Evolutionary conservation across 257 asterid species (phyloP).

Genomic region (Ajuga chamaepitys): DNA sequence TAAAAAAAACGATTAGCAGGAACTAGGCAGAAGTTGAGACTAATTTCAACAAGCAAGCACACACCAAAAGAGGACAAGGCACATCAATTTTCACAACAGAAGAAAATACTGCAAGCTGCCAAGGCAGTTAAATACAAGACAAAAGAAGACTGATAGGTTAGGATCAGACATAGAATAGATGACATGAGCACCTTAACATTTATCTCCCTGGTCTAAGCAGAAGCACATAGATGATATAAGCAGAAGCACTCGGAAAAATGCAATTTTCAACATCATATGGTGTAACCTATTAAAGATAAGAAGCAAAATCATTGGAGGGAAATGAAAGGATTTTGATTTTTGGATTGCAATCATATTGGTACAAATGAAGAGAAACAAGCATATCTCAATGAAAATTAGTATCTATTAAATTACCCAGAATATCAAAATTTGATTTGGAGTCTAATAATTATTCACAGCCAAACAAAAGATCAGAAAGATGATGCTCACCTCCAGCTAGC

Average conservation of each 20-base stretch:
- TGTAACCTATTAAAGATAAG: neutral
- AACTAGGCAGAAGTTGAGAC: too few species aligned
- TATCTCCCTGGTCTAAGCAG: neutral
- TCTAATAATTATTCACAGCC: neutral
- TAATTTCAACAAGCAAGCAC: too few species aligned
- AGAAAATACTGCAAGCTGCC: neutral
- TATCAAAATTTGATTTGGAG: neutral
- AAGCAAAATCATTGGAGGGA: neutral
- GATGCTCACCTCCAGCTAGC: slow-evolving; percentile 61
- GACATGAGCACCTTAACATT: neutral
- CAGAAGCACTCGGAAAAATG: neutral
- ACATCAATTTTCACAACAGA: neutral
- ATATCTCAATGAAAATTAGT: neutral
- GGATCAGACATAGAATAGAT: neutral
- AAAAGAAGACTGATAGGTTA: neutral
- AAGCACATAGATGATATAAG: neutral
- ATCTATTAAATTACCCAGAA: neutral
- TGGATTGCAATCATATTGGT: neutral
- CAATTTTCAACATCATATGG: neutral
- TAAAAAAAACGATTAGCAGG: too few species aligned
- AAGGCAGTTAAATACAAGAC: neutral
- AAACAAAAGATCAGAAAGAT: neutral
- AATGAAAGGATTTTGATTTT: neutral
- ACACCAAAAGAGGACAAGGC: neutral
- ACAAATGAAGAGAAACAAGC: neutral